Conservation (phyloP, 1,139 yeast species). For the Taphrina communis region DNA sequence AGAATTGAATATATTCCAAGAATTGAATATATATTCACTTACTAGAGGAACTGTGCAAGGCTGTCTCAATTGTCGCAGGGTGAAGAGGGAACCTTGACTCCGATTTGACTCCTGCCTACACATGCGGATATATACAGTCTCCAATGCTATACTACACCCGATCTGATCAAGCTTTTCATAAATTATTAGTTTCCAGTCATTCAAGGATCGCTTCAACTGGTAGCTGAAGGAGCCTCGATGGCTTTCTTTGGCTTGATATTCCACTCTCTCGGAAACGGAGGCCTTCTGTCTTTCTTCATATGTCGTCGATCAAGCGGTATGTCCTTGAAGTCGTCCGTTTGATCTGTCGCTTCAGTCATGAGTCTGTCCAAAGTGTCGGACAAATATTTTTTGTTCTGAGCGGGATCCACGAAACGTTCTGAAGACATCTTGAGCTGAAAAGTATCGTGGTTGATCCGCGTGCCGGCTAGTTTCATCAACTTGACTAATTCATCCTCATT, state of each 20-base stretch:
- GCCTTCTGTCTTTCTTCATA: slow-evolving; percentile 57
- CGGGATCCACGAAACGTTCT: slow-evolving; percentile 70
- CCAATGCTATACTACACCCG: too few relatives aligned
- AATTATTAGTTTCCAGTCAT: too few relatives aligned
- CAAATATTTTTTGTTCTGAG: slow-evolving; percentile 81
- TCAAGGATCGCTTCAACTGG: too few relatives aligned
- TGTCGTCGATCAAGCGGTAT: slow-evolving; percentile 85
- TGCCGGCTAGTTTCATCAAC: slow-evolving; percentile 77
- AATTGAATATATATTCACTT: too few relatives aligned
- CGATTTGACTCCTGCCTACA: too few relatives aligned
- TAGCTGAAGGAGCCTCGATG: neutral
- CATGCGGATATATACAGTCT: too few relatives aligned
- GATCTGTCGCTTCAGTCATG: slow-evolving; percentile 68
- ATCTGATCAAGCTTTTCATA: too few relatives aligned
- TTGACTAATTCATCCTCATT: slow-evolving; percentile 66
- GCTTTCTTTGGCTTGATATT: slow-evolving; percentile 8
- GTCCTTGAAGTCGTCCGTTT: slow-evolving; percentile 68
- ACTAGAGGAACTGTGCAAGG: too few relatives aligned
- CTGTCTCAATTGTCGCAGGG: too few relatives aligned
- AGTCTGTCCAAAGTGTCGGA: slow-evolving; percentile 68
- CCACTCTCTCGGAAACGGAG: slow-evolving; percentile 82
- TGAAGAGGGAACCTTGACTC: too few relatives aligned
- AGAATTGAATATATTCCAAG: too few relatives aligned
- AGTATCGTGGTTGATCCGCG: slow-evolving; percentile 69
- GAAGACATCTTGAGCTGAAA: slow-evolving; percentile 68